phyloP scores from a whole-genome alignment of 1,284 basidiomycete genomes.

The Trichosporon sp. region DNA sequence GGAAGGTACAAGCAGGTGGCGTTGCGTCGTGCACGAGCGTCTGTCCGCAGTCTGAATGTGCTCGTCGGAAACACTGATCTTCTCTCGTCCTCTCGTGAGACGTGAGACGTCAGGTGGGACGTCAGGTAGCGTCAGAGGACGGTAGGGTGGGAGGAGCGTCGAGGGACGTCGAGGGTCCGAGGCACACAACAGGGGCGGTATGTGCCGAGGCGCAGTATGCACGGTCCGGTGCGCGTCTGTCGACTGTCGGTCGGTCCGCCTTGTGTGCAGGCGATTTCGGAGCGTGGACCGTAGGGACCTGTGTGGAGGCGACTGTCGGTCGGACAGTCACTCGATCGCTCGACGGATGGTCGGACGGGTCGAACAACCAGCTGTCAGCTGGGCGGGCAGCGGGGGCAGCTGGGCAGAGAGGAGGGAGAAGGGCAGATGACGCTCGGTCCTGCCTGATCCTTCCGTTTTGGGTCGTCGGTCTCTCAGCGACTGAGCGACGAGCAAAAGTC shows the following conservation, averaged over 20 bases:
- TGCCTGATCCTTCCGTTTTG: not conserved
- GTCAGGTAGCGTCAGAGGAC: not conserved
- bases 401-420: not conserved
- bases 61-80: no score
- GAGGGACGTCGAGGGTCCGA: no score
- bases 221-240: not conserved
- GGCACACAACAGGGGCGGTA: not conserved
- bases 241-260: no score
- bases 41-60: no score
- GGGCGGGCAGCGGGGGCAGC: not conserved
- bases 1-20: no score
- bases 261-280: not conserved
- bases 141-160: no score
- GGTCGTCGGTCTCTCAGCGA: not conserved
- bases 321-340: not conserved
- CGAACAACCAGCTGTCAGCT: not conserved
- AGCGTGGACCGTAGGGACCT: not conserved
- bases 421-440: not conserved
- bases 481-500: not conserved
- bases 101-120: not conserved
- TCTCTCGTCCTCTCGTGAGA: no score
- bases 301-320: not conserved
- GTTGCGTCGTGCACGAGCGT: no score
- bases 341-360: not conserved
- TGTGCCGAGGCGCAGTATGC: not conserved